phyloP scores from a whole-genome alignment of 305 asterid genomes.

The Solanum hybrid region DNA sequence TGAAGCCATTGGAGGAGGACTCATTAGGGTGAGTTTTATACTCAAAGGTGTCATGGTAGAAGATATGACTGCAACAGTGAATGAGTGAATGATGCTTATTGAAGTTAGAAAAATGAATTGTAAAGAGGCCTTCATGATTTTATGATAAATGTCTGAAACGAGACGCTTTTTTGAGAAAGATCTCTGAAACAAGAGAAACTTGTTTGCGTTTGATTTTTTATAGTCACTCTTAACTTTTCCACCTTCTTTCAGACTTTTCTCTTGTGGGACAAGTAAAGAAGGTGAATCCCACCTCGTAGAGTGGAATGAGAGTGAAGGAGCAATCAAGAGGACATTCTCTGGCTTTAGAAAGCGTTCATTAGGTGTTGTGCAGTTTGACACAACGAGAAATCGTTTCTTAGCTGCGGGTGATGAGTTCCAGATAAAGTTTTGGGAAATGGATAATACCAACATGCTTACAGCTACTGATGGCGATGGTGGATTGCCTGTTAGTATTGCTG shows the following conservation, averaged over 20 bases:
- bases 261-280: constrained; percentile 94
- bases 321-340: constrained; percentile 71
- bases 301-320: constrained; percentile 98
- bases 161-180: neutral
- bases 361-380: constrained; percentile 92
- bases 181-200: neutral
- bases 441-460: constrained; percentile 58
- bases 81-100: neutral
- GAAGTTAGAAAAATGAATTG: neutral
- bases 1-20: neutral
- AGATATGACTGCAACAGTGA: neutral
- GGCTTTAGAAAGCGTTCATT: constrained; percentile 85
- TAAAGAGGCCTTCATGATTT: neutral
- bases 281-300: constrained; percentile 95
- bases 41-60: neutral
- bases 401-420: constrained; percentile 97
- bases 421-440: constrained; percentile 97
- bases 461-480: constrained; percentile 83
- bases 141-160: neutral
- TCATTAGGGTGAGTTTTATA: neutral
- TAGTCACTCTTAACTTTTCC: neutral
- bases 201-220: neutral
- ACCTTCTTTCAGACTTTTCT: constrained; percentile 64
- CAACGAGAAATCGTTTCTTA: constrained; percentile 78
- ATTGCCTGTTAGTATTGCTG: constrained; percentile 63